Conservation (phyloP, 2,329 filamentous ascomycete genomes). For the Pseudocercospora macadamiae region DNA sequence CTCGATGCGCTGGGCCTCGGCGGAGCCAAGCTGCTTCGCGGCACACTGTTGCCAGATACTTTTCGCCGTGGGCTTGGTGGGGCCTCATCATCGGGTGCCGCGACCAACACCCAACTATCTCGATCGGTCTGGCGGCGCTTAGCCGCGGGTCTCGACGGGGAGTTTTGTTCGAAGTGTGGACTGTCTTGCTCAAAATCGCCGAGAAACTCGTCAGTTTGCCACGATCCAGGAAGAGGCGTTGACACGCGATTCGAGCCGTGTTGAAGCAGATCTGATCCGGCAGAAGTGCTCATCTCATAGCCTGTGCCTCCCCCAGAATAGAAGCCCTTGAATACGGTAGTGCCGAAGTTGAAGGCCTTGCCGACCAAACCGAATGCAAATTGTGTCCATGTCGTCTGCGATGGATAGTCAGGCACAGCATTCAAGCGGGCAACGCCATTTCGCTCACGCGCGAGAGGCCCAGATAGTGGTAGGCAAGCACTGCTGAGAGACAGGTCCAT, state of each 20-base stretch:
- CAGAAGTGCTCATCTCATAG: constrained; percentile 57
- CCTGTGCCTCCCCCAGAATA: constrained; percentile 79
- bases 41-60: constrained; percentile 35
- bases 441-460: constrained; percentile 39
- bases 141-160: constrained; percentile 28
- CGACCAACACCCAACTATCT: constrained; percentile 54
- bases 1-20: constrained; percentile 33
- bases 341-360: constrained; percentile 85
- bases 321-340: constrained; percentile 75
- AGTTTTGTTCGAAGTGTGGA: constrained; percentile 43
- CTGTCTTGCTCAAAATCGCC: constrained; percentile 48
- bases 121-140: constrained; percentile 54
- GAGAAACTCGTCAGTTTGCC: constrained; percentile 54
- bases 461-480: constrained; percentile 24
- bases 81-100: constrained; percentile 56
- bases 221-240: constrained; percentile 58
- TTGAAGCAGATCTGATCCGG: constrained; percentile 26
- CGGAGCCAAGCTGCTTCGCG: constrained; percentile 20
- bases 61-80: constrained; percentile 45
- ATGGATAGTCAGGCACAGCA: constrained; percentile 18
- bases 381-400: constrained; percentile 54
- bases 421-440: constrained; percentile 37
- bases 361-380: constrained; percentile 67
- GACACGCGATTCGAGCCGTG: constrained; percentile 34
- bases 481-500: constrained; percentile 15